Evolutionary conservation across 73 alveolate genomes (phyloP).

Genomic region (Effrenium voratum): DNA sequence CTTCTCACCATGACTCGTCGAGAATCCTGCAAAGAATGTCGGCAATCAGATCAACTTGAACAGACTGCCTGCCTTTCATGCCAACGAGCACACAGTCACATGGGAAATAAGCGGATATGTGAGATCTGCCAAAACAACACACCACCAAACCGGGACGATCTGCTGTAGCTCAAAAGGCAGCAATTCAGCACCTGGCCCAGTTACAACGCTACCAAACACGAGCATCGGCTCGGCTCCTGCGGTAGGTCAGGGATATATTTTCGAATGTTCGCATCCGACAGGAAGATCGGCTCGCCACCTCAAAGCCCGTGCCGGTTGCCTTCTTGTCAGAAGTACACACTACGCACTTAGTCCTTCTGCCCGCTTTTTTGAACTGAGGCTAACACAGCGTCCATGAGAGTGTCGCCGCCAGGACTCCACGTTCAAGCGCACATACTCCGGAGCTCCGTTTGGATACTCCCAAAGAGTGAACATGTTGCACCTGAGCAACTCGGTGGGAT

Average conservation of each 20-base stretch:
- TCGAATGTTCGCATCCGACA: conserved; percentile 41
- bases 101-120: no score
- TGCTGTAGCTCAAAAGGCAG: not conserved
- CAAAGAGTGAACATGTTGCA: conserved; percentile 75
- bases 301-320: not conserved
- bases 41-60: no score
- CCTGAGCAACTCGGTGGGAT: no score
- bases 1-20: no score
- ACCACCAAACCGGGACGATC: no score
- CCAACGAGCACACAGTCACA: no score
- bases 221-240: not conserved
- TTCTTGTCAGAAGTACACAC: not conserved
- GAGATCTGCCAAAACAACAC: no score
- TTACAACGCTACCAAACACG: not conserved
- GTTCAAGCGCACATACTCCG: conserved; percentile 72
- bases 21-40: no score
- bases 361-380: not conserved
- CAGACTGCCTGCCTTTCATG: no score
- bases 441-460: conserved; percentile 85
- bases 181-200: not conserved
- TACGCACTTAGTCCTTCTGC: not conserved
- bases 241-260: conserved; percentile 82
- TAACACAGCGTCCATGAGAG: conserved; percentile 79
- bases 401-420: conserved; percentile 91
- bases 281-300: conserved; percentile 89